Percentiles rank a stretch among this genome's conserved stretches.
Conservation (phyloP, 768 basidiomycete genomes). For the Tricholoma sp. region DNA sequence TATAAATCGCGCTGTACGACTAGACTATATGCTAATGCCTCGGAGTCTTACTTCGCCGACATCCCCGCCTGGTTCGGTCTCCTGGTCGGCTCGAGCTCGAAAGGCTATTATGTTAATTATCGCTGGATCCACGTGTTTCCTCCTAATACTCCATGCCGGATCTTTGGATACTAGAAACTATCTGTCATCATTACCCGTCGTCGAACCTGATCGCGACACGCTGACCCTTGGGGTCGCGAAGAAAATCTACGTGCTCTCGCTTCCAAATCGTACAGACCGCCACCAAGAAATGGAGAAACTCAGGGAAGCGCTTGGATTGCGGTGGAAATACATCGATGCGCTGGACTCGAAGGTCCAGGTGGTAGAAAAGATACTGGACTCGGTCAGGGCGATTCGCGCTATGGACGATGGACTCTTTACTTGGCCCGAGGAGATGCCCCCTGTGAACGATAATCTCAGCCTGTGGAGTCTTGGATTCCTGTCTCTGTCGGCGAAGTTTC, state of each 20-base stretch:
- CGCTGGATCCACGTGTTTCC: neutral
- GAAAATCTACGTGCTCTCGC: slow-evolving; percentile 54
- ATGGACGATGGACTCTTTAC: neutral
- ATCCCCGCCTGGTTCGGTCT: neutral
- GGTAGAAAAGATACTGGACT: slow-evolving; percentile 36
- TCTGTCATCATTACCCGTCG: neutral
- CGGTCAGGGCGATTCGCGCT: slow-evolving; percentile 34
- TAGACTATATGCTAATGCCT: no score
- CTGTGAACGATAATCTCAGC: slow-evolving; percentile 17
- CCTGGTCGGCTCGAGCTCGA: slow-evolving; percentile 1
- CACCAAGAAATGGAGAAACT: slow-evolving; percentile 54
- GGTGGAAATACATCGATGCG: slow-evolving; percentile 54
- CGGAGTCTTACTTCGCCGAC: neutral
- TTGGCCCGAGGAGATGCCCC: slow-evolving; percentile 21
- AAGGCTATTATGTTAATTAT: neutral
- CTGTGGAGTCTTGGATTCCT: slow-evolving; percentile 20
- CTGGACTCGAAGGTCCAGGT: slow-evolving; percentile 32
- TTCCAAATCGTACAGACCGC: slow-evolving; percentile 51
- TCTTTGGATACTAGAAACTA: neutral
- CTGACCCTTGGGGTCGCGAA: slow-evolving; percentile 33
- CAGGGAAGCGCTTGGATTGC: slow-evolving; percentile 38
- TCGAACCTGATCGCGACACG: neutral
- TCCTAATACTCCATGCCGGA: neutral
- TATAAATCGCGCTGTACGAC: no score
- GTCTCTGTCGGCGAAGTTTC: neutral